phyloP scores from a whole-genome alignment of 164 flowering plant species.

The Akebia trifoliata region DNA sequence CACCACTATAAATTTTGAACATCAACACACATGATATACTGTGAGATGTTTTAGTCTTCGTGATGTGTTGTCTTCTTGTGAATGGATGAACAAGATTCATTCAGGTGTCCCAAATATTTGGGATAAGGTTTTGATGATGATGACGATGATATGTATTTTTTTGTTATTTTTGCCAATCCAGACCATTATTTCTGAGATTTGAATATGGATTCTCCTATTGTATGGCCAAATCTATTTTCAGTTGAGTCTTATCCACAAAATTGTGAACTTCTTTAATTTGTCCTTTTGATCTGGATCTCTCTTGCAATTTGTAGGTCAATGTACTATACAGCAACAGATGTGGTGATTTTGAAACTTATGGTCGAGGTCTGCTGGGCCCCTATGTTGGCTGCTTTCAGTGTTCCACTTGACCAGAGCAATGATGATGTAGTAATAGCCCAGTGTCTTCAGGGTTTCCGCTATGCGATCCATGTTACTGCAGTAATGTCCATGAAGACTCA shows the following conservation, averaged over 20 bases:
- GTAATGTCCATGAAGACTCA: conserved; percentile 99
- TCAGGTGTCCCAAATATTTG: no score
- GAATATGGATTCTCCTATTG: conserved; percentile 6
- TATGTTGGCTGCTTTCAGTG: conserved; percentile 99
- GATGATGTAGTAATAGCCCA: conserved; percentile 71
- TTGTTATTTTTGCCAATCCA: not conserved
- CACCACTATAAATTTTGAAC: not conserved
- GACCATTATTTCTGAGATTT: conserved; percentile 2
- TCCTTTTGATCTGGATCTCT: conserved; percentile 14
- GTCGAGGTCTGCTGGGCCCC: conserved; percentile 99
- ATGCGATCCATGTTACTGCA: conserved; percentile 93
- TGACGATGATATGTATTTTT: no score
- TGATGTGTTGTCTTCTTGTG: not conserved
- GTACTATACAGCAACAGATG: conserved; percentile 98
- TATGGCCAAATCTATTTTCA: not conserved
- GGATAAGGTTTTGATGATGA: no score
- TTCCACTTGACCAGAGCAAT: conserved; percentile 97
- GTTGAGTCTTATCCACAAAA: not conserved
- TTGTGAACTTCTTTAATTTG: not conserved
- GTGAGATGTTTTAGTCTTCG: not conserved
- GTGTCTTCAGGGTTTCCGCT: conserved; percentile 87
- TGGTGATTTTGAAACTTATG: conserved; percentile 92
- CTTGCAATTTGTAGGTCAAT: conserved; percentile 71
- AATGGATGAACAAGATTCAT: no score
- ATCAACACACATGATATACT: not conserved